Conservation (phyloP, 1,284 basidiomycete genomes). For the Naganishia cerealis region DNA sequence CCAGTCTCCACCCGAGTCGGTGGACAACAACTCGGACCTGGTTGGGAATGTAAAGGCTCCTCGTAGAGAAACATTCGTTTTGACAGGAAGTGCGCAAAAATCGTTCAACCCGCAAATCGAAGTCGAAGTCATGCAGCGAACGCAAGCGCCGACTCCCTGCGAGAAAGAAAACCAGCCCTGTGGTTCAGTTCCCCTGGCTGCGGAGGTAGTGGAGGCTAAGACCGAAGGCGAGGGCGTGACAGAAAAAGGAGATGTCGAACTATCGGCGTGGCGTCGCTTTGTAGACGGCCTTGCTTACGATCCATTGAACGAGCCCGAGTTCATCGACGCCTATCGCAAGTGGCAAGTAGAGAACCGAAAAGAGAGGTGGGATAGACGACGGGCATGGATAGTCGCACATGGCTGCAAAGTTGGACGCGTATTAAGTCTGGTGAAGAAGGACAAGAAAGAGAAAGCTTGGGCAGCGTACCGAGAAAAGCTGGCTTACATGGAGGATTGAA, state of each 20-base stretch:
- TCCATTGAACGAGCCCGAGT: slow-evolving; percentile 6
- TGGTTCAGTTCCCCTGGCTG: neutral
- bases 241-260: neutral
- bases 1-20: neutral
- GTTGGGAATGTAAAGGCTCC: neutral
- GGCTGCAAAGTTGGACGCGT: neutral
- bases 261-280: slow-evolving; percentile 13
- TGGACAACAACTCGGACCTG: neutral
- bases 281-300: neutral
- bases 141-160: neutral
- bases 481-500: slow-evolving; percentile 13
- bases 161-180: neutral
- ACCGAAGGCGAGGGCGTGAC: neutral
- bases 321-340: slow-evolving; percentile 7
- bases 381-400: slow-evolving; percentile 6
- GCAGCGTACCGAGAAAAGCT: slow-evolving; percentile 8
- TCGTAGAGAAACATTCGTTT: neutral
- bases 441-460: slow-evolving; percentile 9
- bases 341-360: slow-evolving; percentile 8
- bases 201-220: neutral
- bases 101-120: neutral
- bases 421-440: neutral
- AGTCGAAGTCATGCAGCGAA: neutral
- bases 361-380: slow-evolving; percentile 2
- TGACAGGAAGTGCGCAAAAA: neutral